Base-by-base conservation (phyloP, 2,329 filamentous ascomycete genomes). In the Alternaria sp. region DNA sequence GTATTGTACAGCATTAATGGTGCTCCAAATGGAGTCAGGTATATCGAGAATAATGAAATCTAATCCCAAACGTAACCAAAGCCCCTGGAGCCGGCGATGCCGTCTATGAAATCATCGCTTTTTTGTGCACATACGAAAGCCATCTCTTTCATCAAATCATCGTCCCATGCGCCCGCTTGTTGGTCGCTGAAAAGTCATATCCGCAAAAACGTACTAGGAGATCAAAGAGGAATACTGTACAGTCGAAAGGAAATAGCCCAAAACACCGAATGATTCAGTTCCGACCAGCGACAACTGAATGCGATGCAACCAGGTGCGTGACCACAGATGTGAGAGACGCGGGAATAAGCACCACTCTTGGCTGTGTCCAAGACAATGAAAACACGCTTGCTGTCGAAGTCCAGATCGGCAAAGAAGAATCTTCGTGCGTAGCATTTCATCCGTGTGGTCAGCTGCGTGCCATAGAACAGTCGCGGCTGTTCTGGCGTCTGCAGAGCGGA, bases 401-500 rank as follows among this genome's bases (percentile, higher is more conserved):
- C 58, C 47, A 57, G 47, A 56, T 32, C 48, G 20, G 26, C 28
- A 34, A 39, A 9, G 51, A 54, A 57, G 44, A 62, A 28, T 59
- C 46, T 61, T 60, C 36, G 51, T 59, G 51, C 61, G 59, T 61
- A 47, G 57, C 59, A 46, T 32, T 36, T 47, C 36, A 12, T 52
- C 47, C 39, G 59, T 34, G 38, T 62, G 52, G 53, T 32, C 34
- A 59, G 48, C 42, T 64, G 63, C 61, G 60, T 61, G 51, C 30
- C 44, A 41, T 63, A 51, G 61, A 67, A 62, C 18, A 49, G 60
- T 69, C 62, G 58, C 58, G 63, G 48, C 63, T 60, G 59, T 68
- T 71, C 70, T 73, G 65, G 66, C 72, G 66, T 64, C 57, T 61
- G 54, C 58, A 59, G 49, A 47, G 55, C 39, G 59, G 54, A 20